Percentiles rank a stretch among this genome's conserved stretches.
These are phyloP conservation scores for Trichoderma sp. DNA, from an alignment of 2,329 filamentous ascomycete genomes.

Conservation along the genomic window DNA sequence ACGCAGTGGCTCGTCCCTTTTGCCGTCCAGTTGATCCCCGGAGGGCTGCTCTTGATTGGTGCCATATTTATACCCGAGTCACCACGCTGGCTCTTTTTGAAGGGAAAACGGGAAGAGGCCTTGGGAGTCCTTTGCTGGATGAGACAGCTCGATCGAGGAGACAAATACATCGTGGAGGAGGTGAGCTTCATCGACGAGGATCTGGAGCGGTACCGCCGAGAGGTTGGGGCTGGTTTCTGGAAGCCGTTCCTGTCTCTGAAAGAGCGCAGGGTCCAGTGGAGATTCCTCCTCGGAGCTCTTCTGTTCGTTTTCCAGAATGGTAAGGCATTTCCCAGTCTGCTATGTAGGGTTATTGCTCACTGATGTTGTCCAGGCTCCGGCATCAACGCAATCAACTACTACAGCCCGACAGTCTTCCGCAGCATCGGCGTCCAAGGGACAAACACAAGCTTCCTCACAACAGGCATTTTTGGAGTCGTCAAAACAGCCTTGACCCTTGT, in stretches of 20 bases:
- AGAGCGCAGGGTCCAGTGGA: constrained; percentile 19
- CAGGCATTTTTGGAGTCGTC: constrained; percentile 21
- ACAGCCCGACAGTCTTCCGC: constrained; percentile 20
- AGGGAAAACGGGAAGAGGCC: constrained; percentile 18
- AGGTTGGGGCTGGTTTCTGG: constrained; percentile 24
- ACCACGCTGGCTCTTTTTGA: constrained; percentile 23
- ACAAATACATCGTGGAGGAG: constrained; percentile 23
- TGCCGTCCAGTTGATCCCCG: constrained; percentile 21
- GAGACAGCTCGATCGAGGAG: constrained; percentile 12
- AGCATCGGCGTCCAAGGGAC: constrained; percentile 23
- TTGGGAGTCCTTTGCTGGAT: constrained; percentile 22
- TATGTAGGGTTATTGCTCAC: not conserved
- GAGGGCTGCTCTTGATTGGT: constrained; percentile 17
- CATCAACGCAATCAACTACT: constrained; percentile 26
- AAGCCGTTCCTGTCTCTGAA: constrained; percentile 21
- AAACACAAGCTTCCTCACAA: constrained; percentile 19
- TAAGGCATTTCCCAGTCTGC: not conserved
- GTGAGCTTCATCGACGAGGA: constrained; percentile 19
- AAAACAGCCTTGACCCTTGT: constrained; percentile 15
- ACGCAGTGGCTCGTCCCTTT: constrained; percentile 17
- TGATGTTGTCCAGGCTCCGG: constrained; percentile 11
- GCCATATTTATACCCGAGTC: constrained; percentile 19
- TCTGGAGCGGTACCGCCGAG: constrained; percentile 14
- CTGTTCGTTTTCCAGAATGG: constrained; percentile 24
- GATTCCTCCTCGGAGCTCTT: constrained; percentile 13